Evolutionary conservation across 768 basidiomycete species (phyloP), one percentile per base, ranked within the genome.

Genomic region (Termitomyces bulborhizus): DNA sequence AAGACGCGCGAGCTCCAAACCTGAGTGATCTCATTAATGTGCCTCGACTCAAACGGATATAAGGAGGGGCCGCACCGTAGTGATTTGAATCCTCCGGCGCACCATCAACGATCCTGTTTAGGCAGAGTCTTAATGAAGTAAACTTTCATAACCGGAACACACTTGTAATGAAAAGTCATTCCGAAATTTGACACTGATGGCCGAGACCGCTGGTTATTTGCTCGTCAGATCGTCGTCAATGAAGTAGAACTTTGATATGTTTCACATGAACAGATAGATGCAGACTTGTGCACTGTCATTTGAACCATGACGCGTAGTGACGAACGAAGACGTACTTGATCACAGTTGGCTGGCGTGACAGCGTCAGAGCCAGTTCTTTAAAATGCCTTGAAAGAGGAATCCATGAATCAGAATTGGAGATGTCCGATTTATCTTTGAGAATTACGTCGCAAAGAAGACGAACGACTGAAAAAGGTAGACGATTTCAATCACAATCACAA

Each of bases 401-500:
- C 15, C 4, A 36, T 53, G 9, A 16, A 32, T 41, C n/a, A 34
- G 6, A 42, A 26, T n/a, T 43, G 21, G 32, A 6, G 18, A 51
- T 13, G 21, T 26, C 15, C 12, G 11, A 21, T 41, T 29, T 6
- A 4, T 46, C 18, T 46, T 15, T 6, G 42, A 8, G 5, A 62
- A 77, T 59, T 62, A 96, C 81, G 96, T 98, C 6, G 91, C 86
- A 65, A 99, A 98, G 69, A 98, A 89, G 1, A 89, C 88, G 61
- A 90, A 91, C 11, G 85, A 76, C 93, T 96, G 48, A 2, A 32
- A 11, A 18, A 37, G 5, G 36, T 37, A 21, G 18, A 48, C 34
- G 31, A n/a, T 9, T 26, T n/a, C 34, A 15, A n/a, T 18, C 21
- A 37, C 8, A 9, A 15, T 26, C 24, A 52, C 16, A 58, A 41